A percentile compares a stretch with the other conserved stretches of the same genome.
These are phyloP conservation scores for Russula compacta DNA, from an alignment of 768 basidiomycete species.

Conservation along the genomic window DNA sequence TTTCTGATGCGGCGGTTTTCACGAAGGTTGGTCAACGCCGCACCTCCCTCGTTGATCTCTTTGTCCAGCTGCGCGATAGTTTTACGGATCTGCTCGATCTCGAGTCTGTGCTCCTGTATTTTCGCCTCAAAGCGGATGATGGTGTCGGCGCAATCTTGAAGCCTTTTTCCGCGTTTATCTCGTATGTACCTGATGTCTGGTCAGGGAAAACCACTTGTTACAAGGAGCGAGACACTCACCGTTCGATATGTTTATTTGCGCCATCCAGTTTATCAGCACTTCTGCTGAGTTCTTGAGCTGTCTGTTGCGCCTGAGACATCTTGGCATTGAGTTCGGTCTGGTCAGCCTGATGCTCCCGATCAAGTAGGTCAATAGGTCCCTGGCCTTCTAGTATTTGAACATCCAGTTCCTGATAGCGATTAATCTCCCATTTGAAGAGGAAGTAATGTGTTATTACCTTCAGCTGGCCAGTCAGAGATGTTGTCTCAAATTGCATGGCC, in stretches of 20 bases:
- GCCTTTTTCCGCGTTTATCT: slow-evolving; percentile 50
- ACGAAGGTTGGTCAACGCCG: slow-evolving; percentile 58
- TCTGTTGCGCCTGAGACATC: slow-evolving; percentile 43
- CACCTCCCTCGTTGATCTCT: slow-evolving; percentile 70
- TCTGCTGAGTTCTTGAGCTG: slow-evolving; percentile 57
- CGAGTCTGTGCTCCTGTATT: slow-evolving; percentile 34
- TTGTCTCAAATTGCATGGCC: slow-evolving; percentile 50
- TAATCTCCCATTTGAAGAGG: background rate
- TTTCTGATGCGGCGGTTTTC: slow-evolving; percentile 78
- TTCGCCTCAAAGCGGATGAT: slow-evolving; percentile 41
- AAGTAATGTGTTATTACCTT: slow-evolving; percentile 35
- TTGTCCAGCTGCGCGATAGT: slow-evolving; percentile 55
- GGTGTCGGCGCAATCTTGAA: slow-evolving; percentile 49
- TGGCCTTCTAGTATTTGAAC: slow-evolving; percentile 49
- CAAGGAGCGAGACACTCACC: slow-evolving; percentile 33
- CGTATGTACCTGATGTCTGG: slow-evolving; percentile 53
- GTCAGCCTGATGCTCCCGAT: slow-evolving; percentile 41
- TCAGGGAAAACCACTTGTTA: background rate
- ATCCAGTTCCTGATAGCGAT: slow-evolving; percentile 48
- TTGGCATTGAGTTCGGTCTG: slow-evolving; percentile 43
- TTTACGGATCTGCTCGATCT: slow-evolving; percentile 34
- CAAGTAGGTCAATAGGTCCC: slow-evolving; percentile 55
- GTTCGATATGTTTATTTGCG: slow-evolving; percentile 54
- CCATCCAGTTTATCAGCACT: slow-evolving; percentile 51
- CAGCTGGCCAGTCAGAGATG: slow-evolving; percentile 32